Evolutionary conservation across 2,329 filamentous ascomycete species (phyloP), one percentile per base, ranked within the genome.

Genomic region (Colletotrichum musae): DNA sequence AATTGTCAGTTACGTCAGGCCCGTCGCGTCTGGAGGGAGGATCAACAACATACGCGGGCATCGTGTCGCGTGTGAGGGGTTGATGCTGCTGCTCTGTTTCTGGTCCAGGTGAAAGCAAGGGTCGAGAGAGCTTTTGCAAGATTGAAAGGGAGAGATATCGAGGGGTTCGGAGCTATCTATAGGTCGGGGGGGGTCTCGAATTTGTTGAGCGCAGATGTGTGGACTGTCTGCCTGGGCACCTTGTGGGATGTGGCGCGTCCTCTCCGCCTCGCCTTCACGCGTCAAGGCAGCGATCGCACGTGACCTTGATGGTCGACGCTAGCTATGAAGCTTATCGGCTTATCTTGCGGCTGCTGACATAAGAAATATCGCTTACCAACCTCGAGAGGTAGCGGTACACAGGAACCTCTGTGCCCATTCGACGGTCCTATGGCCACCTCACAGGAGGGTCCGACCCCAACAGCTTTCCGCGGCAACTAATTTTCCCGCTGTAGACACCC

Each of bases 41-140:
- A n/a, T 7, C 39, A 9, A 28, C 16, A 26, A 77, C 82, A 73
- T 77, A 85, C 83, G 83, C 82, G 80, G 83, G 83, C 83, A 85
- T 85, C 64, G 68, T 79, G 74, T 61, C 39, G 26, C 21, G 4
- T 21, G 15, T 7, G 39, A 5, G 3, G 3, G 39, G 32, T 36
- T 36, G 32, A 36, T 36, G 9, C 32, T 36, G 32, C 32, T 36
- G 10, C 10, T 36, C 21, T 61, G 26, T 6, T 28, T 3, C 10
- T 50, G 47, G 1, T 26, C 7, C 47, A 10, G 18, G 47, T 13
- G 47, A 50, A 50, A 50, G 7, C 18, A 50, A 50, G 13, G 6
- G 16, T n/a, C 41, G 41, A 43, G 15, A n/a, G 7, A 26, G 7
- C 47, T 21, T 50, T 47, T 7, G 45, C 18, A 36, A 6, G 16